Evolutionary conservation across 305 asterid genomes (phyloP).

Genomic region (Fraxinus xanthoxyloides): DNA sequence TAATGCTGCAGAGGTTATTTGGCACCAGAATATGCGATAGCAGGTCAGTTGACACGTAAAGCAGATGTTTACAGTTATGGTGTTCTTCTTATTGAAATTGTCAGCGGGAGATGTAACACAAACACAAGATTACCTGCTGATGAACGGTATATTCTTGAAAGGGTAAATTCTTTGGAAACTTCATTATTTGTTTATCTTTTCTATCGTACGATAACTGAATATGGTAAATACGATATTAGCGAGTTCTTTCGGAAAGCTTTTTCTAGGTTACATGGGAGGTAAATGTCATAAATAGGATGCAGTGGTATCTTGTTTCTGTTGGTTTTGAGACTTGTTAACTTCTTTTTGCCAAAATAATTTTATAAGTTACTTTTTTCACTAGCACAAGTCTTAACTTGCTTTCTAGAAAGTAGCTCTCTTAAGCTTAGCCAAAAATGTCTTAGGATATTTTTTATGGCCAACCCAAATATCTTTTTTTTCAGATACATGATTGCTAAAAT

Average conservation of each 20-base stretch:
- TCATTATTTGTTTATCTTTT: not conserved
- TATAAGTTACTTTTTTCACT: not conserved
- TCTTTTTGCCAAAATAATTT: not conserved
- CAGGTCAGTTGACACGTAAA: conserved; percentile 87
- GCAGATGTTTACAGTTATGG: conserved; percentile 94
- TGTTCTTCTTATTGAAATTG: conserved; percentile 85
- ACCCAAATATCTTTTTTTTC: not conserved
- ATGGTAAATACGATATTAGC: not conserved
- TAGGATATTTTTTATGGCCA: not conserved
- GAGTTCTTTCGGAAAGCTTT: not conserved
- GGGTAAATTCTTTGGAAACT: conserved; percentile 43
- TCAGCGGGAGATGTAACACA: conserved; percentile 89
- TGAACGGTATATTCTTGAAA: conserved; percentile 84
- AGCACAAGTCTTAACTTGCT: not conserved
- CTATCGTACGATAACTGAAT: not conserved
- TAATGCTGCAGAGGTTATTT: conserved; percentile 78
- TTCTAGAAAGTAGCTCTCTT: not conserved
- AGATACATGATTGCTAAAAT: not conserved
- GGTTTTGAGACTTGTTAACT: not conserved
- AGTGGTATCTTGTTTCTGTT: not conserved
- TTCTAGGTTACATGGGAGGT: not conserved
- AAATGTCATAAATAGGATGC: not conserved
- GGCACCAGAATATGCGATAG: conserved; percentile 95
- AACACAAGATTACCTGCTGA: conserved; percentile 71
- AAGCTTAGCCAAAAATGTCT: not conserved